phyloP scores from a whole-genome alignment of 495 filamentous ascomycete species.

The Penicillium egyptiacum region DNA sequence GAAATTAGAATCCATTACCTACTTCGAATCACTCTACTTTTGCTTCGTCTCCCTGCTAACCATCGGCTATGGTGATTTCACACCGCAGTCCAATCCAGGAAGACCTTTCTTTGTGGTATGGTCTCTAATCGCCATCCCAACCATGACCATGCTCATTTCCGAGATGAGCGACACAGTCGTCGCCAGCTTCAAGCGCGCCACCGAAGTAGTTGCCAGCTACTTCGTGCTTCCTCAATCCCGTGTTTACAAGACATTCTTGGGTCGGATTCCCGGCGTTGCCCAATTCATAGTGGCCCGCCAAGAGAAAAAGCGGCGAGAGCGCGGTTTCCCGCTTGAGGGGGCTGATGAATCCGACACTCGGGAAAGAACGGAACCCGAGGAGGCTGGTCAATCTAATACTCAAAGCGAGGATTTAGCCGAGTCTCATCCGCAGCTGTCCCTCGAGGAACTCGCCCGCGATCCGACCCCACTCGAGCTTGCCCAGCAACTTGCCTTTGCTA shows the following conservation, averaged over 20 bases:
- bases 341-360: slow-evolving; percentile 11
- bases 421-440: slow-evolving; percentile 29
- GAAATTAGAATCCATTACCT: slow-evolving; percentile 54
- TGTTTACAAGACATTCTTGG: slow-evolving; percentile 45
- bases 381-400: not conserved
- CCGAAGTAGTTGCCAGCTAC: slow-evolving; percentile 55
- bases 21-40: slow-evolving; percentile 82
- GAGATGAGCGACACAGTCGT: slow-evolving; percentile 66
- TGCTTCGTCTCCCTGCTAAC: slow-evolving; percentile 78
- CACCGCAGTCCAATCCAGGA: slow-evolving; percentile 69
- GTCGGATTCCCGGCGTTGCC: slow-evolving; percentile 42
- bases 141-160: slow-evolving; percentile 65
- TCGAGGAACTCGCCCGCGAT: slow-evolving; percentile 47
- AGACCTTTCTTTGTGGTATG: slow-evolving; percentile 89
- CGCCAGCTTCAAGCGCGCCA: slow-evolving; percentile 54
- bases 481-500: slow-evolving; percentile 53
- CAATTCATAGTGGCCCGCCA: slow-evolving; percentile 36
- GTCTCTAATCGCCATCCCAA: slow-evolving; percentile 65
- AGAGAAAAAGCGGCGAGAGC: slow-evolving; percentile 45
- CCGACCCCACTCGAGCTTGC: slow-evolving; percentile 46
- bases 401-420: not conserved
- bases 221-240: slow-evolving; percentile 56
- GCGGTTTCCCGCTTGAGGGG: slow-evolving; percentile 46
- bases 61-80: slow-evolving; percentile 86
- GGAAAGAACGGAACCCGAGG: not conserved